These are phyloP conservation scores for Babjeviella inositovora DNA, from an alignment of 805 yeast species.

Conservation along the genomic window DNA sequence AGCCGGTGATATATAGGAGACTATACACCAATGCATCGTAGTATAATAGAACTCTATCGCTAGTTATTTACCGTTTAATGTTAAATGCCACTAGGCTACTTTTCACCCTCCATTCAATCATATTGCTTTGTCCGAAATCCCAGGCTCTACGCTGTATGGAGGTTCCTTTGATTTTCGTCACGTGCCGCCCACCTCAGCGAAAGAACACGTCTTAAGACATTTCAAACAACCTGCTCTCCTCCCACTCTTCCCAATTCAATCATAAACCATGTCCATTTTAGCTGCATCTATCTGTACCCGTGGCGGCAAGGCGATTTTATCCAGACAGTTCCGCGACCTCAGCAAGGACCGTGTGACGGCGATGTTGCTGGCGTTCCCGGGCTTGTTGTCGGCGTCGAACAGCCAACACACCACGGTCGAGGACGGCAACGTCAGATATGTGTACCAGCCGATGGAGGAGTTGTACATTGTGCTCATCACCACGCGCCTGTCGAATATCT, in stretches of 20 bases:
- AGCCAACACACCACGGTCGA: slow-evolving; percentile 90
- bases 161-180: too few species aligned
- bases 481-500: slow-evolving; percentile 77
- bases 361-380: slow-evolving; percentile 72
- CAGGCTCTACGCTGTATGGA: too few species aligned
- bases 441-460: slow-evolving; percentile 92
- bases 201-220: too few species aligned
- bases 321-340: slow-evolving; percentile 83
- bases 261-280: slow-evolving; percentile 46
- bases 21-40: too few species aligned
- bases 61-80: too few species aligned
- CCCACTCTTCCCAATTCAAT: slow-evolving; percentile 10
- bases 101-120: too few species aligned
- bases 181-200: too few species aligned
- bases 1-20: too few species aligned
- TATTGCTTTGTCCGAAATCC: too few species aligned
- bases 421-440: slow-evolving; percentile 81
- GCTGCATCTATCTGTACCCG: slow-evolving; percentile 93
- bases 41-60: too few species aligned
- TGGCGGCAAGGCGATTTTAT: slow-evolving; percentile 81
- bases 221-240: too few species aligned
- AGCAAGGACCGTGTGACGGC: slow-evolving; percentile 76
- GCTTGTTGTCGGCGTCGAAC: slow-evolving; percentile 49
- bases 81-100: too few species aligned
- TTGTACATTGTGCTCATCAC: slow-evolving; percentile 83